Conservation (phyloP, 257 asterid genomes). For the Solanum arcanum region DNA sequence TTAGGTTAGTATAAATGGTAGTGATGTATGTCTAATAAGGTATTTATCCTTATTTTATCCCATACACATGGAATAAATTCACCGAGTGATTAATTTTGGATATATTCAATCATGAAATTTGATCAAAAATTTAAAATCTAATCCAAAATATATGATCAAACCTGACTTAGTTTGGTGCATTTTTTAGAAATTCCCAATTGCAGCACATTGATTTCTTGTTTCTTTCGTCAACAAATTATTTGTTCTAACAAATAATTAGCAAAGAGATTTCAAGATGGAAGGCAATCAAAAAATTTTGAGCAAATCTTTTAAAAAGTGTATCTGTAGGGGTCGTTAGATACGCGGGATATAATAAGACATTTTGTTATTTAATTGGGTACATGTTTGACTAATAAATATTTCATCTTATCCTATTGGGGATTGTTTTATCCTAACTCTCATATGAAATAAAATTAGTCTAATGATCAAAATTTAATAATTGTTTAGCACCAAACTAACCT, state of each 20-base stretch:
- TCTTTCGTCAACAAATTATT: neutral
- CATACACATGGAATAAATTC: no score
- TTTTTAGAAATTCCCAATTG: neutral
- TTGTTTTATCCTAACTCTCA: neutral
- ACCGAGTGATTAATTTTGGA: no score
- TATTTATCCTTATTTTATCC: no score
- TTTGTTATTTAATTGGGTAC: neutral
- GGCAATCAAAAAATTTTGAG: accelerated
- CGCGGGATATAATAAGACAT: no score
- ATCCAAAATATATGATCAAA: neutral
- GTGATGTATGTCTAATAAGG: no score
- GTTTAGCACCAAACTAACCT: neutral
- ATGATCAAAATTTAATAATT: neutral
- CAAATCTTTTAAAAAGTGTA: neutral
- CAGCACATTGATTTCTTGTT: neutral
- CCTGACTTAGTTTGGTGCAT: neutral
- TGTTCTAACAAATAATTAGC: neutral
- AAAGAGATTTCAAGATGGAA: neutral
- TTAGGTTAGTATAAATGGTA: no score
- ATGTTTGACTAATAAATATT: neutral
- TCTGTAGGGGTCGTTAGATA: neutral
- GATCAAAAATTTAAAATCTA: no score
- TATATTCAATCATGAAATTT: no score
- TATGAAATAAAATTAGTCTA: neutral
- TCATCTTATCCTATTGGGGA: neutral